phyloP scores from a whole-genome alignment of 768 basidiomycete species.

The Auricularia heimuer region DNA sequence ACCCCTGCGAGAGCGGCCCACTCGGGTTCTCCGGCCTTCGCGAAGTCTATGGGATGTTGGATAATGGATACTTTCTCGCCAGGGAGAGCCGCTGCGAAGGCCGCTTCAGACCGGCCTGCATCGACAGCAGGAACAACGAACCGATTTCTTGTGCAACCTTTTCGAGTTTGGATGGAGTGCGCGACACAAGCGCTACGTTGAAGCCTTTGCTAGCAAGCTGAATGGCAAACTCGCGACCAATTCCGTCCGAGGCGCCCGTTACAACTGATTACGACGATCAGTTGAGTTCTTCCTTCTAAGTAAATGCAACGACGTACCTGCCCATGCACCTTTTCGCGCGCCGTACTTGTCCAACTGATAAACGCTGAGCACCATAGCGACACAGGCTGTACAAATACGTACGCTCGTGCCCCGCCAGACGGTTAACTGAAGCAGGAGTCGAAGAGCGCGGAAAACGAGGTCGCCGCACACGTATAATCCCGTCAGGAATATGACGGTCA shows the following conservation, averaged over 20 bases:
- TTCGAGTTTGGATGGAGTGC: slow-evolving; percentile 54
- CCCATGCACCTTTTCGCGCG: slow-evolving; percentile 83
- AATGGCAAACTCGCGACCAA: slow-evolving; percentile 88
- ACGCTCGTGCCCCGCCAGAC: background rate
- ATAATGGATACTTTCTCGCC: background rate
- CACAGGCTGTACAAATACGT: background rate
- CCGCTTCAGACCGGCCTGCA: background rate
- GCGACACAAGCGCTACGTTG: slow-evolving; percentile 75
- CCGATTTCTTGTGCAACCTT: slow-evolving; percentile 61
- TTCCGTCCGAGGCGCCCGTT: slow-evolving; percentile 92
- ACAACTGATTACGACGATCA: slow-evolving; percentile 41
- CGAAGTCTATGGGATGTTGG: slow-evolving; percentile 56
- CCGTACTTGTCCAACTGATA: slow-evolving; percentile 68
- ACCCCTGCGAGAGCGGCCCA: slow-evolving; percentile 40
- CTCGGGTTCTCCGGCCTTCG: slow-evolving; percentile 39
- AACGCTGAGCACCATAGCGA: background rate
- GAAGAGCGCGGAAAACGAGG: background rate
- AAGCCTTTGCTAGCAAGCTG: slow-evolving; percentile 85
- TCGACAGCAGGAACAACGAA: background rate
- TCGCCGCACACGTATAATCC: background rate
- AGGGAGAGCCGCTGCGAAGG: background rate
- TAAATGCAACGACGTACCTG: slow-evolving; percentile 28
- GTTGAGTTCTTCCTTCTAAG: background rate
- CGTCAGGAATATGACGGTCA: background rate
- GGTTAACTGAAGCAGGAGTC: background rate